These are phyloP conservation scores for Thelonectria discophora DNA, from an alignment of 2,329 filamentous ascomycete genomes.

Conservation along the genomic window DNA sequence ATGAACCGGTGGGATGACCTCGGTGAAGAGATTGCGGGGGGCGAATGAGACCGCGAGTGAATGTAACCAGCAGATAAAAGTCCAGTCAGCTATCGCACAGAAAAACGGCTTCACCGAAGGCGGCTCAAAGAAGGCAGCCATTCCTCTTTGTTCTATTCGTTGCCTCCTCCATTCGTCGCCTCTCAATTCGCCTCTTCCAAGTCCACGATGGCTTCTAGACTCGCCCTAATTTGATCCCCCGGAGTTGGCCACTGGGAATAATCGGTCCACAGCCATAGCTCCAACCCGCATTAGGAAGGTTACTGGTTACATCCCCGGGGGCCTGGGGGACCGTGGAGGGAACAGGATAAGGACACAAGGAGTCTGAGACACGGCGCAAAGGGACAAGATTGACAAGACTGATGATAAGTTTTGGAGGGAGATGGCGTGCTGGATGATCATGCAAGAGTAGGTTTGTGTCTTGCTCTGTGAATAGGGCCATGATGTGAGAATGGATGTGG, in stretches of 20 bases:
- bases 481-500: background rate
- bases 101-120: no score
- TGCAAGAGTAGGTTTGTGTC: background rate
- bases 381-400: background rate
- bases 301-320: constrained; percentile 14
- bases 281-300: constrained; percentile 20
- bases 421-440: constrained; percentile 1
- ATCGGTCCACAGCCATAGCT: constrained; percentile 14
- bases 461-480: background rate
- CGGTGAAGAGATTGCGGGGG: no score
- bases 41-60: background rate
- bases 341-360: background rate
- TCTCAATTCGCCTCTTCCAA: background rate
- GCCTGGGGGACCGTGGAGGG: no score
- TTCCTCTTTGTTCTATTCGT: background rate
- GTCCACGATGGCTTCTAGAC: background rate
- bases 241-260: constrained; percentile 10
- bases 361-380: no score
- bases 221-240: no score
- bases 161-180: no score
- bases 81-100: no score
- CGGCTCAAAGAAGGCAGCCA: background rate
- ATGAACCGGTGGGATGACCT: no score
- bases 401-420: background rate
- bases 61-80: background rate